phyloP scores from a whole-genome alignment of 306 rosid species.

The Casuarina equisetifolia region DNA sequence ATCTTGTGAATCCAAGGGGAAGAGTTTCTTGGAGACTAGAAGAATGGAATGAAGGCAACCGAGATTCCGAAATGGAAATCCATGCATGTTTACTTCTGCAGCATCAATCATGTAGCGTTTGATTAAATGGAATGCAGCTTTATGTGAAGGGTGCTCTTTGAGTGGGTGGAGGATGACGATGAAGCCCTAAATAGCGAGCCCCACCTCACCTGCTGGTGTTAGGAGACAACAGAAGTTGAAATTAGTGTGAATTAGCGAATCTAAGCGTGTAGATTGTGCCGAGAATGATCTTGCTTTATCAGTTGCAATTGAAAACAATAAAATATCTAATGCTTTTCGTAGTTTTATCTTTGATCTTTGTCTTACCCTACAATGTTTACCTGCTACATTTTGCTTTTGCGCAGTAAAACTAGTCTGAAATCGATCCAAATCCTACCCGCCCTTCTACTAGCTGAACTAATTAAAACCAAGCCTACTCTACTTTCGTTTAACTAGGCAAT shows the following conservation, averaged over 20 bases:
- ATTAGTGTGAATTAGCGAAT: neutral
- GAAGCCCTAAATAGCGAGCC: neutral
- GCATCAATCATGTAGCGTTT: neutral
- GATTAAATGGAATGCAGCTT: neutral
- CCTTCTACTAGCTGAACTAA: neutral
- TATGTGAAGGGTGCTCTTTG: neutral
- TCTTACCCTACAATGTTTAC: neutral
- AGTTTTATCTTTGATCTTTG: neutral
- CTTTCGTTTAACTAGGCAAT: neutral
- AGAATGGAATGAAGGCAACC: slow-evolving; percentile 34
- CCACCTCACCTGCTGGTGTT: neutral
- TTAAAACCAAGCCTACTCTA: neutral
- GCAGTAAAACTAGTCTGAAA: neutral
- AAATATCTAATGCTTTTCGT: neutral
- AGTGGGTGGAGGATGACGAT: neutral
- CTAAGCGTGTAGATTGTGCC: neutral
- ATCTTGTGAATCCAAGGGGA: slow-evolving; percentile 54
- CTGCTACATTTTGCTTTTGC: slow-evolving; percentile 7
- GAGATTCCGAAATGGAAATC: neutral
- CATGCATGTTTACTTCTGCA: neutral
- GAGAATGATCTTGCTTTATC: neutral
- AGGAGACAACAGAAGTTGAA: neutral
- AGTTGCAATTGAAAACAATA: neutral
- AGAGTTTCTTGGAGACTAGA: slow-evolving; percentile 73
- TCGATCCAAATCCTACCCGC: neutral